Conservation (phyloP, 176 grass and related monocot species). For the Oropetium thomaeum region DNA sequence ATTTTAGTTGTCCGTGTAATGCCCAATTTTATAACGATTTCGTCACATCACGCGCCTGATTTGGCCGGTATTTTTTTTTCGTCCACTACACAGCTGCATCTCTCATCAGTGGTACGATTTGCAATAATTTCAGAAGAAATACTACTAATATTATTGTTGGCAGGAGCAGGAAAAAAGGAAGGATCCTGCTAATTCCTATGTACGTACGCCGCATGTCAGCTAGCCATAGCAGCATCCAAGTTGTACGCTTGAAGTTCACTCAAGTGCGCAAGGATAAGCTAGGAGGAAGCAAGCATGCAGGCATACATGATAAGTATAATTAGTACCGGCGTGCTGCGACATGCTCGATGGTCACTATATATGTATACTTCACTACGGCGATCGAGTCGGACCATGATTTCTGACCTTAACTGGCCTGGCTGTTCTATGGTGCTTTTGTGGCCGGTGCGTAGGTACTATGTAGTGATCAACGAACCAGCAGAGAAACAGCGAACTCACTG, state of each 20-base stretch:
- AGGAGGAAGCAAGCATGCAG: conserved; percentile 11
- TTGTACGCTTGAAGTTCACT: conserved; percentile 46
- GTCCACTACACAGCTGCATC: not conserved
- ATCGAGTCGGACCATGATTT: conserved; percentile 7
- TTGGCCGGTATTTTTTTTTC: not conserved
- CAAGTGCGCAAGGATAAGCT: conserved; percentile 31
- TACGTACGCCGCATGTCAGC: conserved; percentile 37
- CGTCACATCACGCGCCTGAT: conserved; percentile 27
- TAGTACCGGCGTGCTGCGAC: conserved; percentile 21
- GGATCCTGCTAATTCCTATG: conserved; percentile 17
- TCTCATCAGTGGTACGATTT: not conserved
- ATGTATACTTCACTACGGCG: not conserved
- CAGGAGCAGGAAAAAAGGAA: too few species aligned
- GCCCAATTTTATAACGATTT: conserved; percentile 37
- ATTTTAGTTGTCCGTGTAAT: not conserved
- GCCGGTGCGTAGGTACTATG: not conserved
- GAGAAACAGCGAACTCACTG: too few species aligned
- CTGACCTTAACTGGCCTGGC: not conserved
- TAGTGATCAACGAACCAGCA: not conserved
- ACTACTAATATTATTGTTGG: not conserved
- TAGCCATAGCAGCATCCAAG: not conserved
- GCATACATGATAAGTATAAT: conserved; percentile 25
- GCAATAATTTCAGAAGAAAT: conserved; percentile 47
- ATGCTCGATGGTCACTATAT: too few species aligned
- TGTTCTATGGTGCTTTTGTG: not conserved